phyloP scores from a whole-genome alignment of 1,139 yeast species.

The Suhomyces wounanorum region DNA sequence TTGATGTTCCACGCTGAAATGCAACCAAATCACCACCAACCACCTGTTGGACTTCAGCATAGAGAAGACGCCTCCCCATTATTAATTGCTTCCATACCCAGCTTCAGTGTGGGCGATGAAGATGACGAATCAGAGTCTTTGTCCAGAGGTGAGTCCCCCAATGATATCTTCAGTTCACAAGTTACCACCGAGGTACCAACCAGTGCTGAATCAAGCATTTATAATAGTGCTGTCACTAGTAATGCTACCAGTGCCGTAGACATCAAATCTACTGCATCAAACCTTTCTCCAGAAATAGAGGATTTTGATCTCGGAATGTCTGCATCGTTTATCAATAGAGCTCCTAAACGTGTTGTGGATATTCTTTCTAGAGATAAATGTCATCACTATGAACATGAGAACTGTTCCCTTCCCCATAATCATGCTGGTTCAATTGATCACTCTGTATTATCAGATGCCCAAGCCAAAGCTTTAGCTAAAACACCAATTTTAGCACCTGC shows the following conservation, averaged over 20 bases:
- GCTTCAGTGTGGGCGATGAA: slow-evolving; percentile 3
- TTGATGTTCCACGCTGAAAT: slow-evolving; percentile 94
- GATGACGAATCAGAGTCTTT: neutral
- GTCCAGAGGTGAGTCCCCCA: neutral
- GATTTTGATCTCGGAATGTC: slow-evolving; percentile 48
- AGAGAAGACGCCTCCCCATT: slow-evolving; percentile 5
- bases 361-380: slow-evolving; percentile 26
- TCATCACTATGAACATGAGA: slow-evolving; percentile 31
- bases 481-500: slow-evolving; percentile 58
- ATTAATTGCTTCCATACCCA: slow-evolving; percentile 1
- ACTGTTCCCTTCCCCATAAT: slow-evolving; percentile 39
- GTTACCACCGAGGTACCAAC: neutral
- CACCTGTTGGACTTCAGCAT: slow-evolving; percentile 4
- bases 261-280: neutral
- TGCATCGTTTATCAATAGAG: slow-evolving; percentile 45
- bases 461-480: slow-evolving; percentile 53
- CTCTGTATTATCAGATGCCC: slow-evolving; percentile 46
- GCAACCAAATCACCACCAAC: slow-evolving; percentile 43
- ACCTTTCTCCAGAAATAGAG: slow-evolving; percentile 27
- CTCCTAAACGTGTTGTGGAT: slow-evolving; percentile 41
- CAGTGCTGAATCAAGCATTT: neutral
- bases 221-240: neutral
- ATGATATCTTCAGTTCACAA: neutral
- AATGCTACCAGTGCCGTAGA: neutral
- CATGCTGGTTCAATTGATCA: slow-evolving; percentile 44